Conservation (phyloP, 2,329 filamentous ascomycete species). For the Aspergillus cejpii region DNA sequence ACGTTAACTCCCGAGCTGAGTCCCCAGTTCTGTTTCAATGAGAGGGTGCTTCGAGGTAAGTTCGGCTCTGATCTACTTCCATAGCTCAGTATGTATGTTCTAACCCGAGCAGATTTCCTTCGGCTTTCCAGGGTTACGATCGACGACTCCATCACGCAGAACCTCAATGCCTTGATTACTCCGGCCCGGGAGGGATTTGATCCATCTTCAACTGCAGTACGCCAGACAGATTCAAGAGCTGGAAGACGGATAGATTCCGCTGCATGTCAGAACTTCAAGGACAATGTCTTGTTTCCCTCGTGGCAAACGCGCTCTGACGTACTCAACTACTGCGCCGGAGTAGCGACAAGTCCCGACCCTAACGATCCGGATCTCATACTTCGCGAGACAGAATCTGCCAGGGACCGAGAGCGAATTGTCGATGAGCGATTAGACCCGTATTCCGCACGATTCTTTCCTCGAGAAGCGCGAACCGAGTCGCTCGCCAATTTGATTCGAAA, state of each 20-base stretch:
- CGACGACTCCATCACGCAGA: conserved; percentile 89
- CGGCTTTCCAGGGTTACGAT: conserved; percentile 75
- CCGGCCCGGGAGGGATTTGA: conserved; percentile 69
- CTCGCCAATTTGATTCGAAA: conserved; percentile 63
- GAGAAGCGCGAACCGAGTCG: conserved; percentile 70
- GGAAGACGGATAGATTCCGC: conserved; percentile 52
- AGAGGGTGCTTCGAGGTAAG: conserved; percentile 61
- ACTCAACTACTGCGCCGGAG: conserved; percentile 78
- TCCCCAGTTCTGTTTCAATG: conserved; percentile 73
- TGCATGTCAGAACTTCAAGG: conserved; percentile 66
- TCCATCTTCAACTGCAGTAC: conserved; percentile 64
- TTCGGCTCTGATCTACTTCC: conserved; percentile 1
- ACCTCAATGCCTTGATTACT: conserved; percentile 80
- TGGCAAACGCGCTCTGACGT: conserved; percentile 82
- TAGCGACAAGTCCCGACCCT: conserved; percentile 80
- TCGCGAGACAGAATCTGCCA: conserved; percentile 63
- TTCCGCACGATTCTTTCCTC: conserved; percentile 68
- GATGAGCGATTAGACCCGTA: conserved; percentile 92
- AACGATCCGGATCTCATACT: conserved; percentile 71
- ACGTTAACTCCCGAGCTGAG: conserved; percentile 51
- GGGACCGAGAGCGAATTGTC: conserved; percentile 65
- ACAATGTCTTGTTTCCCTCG: conserved; percentile 73
- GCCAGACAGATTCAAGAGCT: conserved; percentile 47
- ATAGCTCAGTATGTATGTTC: conserved; percentile 7
- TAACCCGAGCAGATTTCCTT: conserved; percentile 65